These are phyloP conservation scores for Zalaria sp. DNA, from an alignment of 2,329 filamentous ascomycete species.

Conservation along the genomic window DNA sequence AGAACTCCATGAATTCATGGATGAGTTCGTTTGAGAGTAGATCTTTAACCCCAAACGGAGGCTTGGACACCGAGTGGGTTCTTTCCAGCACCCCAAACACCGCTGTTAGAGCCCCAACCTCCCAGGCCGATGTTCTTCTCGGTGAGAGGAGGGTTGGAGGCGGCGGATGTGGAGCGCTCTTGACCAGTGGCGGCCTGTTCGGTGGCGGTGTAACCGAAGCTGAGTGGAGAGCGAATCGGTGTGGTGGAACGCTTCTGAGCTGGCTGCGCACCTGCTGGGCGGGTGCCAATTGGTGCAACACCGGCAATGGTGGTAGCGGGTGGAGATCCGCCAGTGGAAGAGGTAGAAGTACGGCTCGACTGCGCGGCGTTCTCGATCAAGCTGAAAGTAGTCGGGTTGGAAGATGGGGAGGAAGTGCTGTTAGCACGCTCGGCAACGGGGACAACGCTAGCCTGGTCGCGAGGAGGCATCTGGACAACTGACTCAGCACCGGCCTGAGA, in stretches of 20 bases:
- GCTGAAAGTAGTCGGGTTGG: conserved; percentile 39
- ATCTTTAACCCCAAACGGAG: conserved; percentile 73
- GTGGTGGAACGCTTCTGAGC: conserved; percentile 74
- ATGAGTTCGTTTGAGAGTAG: not conserved
- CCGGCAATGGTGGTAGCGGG: conserved; percentile 44
- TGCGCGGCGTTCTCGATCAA: conserved; percentile 43
- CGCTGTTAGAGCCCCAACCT: conserved; percentile 66
- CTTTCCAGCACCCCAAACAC: conserved; percentile 67
- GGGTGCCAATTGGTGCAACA: conserved; percentile 87
- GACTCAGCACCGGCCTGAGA: conserved; percentile 36
- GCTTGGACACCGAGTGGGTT: conserved; percentile 74
- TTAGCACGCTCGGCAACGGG: conserved; percentile 45
- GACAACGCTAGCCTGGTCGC: conserved; percentile 22
- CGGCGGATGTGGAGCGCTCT: conserved; percentile 42
- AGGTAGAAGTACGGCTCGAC: conserved; percentile 62
- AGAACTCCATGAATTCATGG: too few relatives aligned
- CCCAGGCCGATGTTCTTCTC: conserved; percentile 31
- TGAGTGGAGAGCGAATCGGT: conserved; percentile 77
- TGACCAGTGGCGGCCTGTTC: conserved; percentile 36
- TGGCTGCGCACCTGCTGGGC: conserved; percentile 44
- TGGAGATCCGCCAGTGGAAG: conserved; percentile 72
- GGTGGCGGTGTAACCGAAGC: conserved; percentile 52
- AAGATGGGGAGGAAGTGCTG: conserved; percentile 73
- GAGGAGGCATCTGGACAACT: conserved; percentile 36
- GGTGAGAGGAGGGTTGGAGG: conserved; percentile 39